Evolutionary conservation across 2,329 filamentous ascomycete species (phyloP).

Genomic region (Pestalotiopsis sp.): DNA sequence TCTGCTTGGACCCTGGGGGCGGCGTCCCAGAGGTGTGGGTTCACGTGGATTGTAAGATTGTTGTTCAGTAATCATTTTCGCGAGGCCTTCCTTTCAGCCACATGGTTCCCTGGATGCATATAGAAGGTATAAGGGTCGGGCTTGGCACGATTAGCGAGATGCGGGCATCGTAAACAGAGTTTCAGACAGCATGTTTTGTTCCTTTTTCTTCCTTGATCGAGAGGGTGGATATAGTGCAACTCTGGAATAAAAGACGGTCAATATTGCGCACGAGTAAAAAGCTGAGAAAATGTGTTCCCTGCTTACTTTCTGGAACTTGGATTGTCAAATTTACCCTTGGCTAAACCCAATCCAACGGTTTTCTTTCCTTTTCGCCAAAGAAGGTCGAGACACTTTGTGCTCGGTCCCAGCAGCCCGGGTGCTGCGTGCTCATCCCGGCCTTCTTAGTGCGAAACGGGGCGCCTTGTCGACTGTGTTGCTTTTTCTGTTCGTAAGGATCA

Average conservation of each 20-base stretch:
- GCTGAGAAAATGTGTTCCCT: too few species aligned
- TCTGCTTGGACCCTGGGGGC: slow-evolving; percentile 4
- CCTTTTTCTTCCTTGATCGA: not conserved
- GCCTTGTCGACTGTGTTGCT: not conserved
- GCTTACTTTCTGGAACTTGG: not conserved
- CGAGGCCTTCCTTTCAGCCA: not conserved
- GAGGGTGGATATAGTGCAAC: not conserved
- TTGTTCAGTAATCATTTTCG: slow-evolving; percentile 5
- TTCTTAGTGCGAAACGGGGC: slow-evolving; percentile 2
- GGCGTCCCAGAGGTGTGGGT: not conserved
- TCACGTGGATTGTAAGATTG: slow-evolving; percentile 1
- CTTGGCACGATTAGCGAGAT: slow-evolving; percentile 6
- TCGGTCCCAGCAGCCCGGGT: not conserved
- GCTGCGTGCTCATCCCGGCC: not conserved
- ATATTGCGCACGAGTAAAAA: not conserved
- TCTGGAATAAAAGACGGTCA: not conserved
- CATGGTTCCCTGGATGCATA: not conserved
- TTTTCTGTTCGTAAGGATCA: slow-evolving; percentile 8
- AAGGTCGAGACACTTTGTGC: not conserved
- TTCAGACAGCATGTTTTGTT: not conserved
- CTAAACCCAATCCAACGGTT: not conserved
- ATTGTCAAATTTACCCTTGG: not conserved
- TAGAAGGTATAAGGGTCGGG: not conserved
- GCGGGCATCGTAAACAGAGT: not conserved
- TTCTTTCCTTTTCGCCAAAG: not conserved